Base-by-base conservation (phyloP, 352 stramenopile species). In the Phytophthora aleatoria region DNA sequence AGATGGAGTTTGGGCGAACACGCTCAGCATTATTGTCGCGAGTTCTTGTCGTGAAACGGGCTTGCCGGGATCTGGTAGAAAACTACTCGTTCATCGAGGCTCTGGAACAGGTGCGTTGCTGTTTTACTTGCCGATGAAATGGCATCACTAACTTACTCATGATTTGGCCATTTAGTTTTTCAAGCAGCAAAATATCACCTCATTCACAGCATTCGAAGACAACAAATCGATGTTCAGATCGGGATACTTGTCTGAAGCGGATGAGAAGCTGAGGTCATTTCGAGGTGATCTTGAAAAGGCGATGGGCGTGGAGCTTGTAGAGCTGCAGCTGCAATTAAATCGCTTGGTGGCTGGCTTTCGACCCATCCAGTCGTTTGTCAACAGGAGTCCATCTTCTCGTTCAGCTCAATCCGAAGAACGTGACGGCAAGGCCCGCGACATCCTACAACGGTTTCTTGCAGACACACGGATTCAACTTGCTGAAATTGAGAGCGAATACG, bases 251-350 rank as follows among this genome's bases (percentile, higher is more conserved):
- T 51, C 64, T 0, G 61, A 80, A 36, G 48, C 73, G 1, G 84
- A 92, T 24, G 79, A 86, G 33, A 89, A 85, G 41, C 50, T 89
- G 0, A 56, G 58, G 15, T 87, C 84, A 15, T 91, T 84, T 65
- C 80, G 68, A 31, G 67, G 74, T 6, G 84, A 90, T 61, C 55
- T 92, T 3, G 62, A 79, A 35, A 81, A 82, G 41, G 84, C 84
- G 1, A 61, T 69, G 38, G 50, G 61, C 7, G 61, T 92, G 26
- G 84, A 92, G 33, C 54, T 85, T 12, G 58, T 89, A 24, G 84
- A 92, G 13, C 43, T 91, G 31, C 79, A 92, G 36, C 62, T 89
- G 33, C 81, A 89, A 31, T 64, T 90, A 20, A 91, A 87, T 63
- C 72, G 76, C 2, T 55, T 92, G 7, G 35, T 88, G 7, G 57